These are phyloP conservation scores for Euphorbia peplus DNA, from an alignment of 345 rosid genomes.

Conservation along the genomic window DNA sequence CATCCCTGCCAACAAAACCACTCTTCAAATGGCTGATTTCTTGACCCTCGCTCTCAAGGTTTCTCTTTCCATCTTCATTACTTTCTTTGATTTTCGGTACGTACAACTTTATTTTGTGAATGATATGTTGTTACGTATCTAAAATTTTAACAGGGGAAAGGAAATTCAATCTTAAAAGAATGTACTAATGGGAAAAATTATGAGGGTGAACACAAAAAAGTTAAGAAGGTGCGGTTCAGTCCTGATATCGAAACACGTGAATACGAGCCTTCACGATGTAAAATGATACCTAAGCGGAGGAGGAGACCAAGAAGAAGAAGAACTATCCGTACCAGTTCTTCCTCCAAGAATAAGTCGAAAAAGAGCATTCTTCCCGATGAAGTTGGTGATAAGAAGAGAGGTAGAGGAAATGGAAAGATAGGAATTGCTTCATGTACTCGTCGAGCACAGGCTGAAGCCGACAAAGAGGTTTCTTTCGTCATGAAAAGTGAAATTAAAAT, in stretches of 20 bases:
- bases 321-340: neutral
- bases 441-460: conserved; percentile 20
- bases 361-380: neutral
- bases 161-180: conserved; percentile 10
- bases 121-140: neutral
- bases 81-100: neutral
- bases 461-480: conserved; percentile 7
- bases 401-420: conserved; percentile 14
- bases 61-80: neutral
- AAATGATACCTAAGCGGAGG: conserved; percentile 12
- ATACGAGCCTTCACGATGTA: conserved; percentile 39
- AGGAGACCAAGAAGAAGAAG: conserved; percentile 1
- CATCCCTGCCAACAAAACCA: conserved; percentile 54
- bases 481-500: conserved; percentile 3
- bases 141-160: conserved; percentile 21
- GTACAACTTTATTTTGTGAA: neutral
- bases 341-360: neutral
- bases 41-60: conserved; percentile 45
- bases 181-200: conserved; percentile 7
- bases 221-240: conserved; percentile 63
- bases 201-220: conserved; percentile 14
- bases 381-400: conserved; percentile 35
- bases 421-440: conserved; percentile 24
- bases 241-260: conserved; percentile 43
- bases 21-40: conserved; percentile 48